phyloP scores from a whole-genome alignment of 257 asterid species.

The Scutellaria barbata region DNA sequence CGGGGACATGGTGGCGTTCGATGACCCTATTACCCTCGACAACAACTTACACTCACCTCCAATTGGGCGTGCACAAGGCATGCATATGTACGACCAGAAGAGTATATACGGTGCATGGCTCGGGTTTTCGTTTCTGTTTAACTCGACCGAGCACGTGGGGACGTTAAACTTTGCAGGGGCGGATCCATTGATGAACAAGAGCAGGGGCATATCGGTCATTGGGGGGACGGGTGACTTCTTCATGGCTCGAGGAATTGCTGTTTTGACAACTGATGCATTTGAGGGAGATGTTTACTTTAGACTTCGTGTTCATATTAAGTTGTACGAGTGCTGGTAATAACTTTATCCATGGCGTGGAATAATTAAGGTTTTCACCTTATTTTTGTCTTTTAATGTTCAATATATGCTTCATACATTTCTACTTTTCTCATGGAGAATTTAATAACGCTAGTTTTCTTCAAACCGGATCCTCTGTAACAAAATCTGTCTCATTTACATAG shows the following conservation, averaged over 20 bases:
- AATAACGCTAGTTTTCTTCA: too few relatives aligned
- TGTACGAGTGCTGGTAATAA: slow-evolving; percentile 84
- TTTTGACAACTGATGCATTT: slow-evolving; percentile 57
- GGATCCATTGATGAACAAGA: slow-evolving; percentile 67
- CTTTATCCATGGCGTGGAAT: too few relatives aligned
- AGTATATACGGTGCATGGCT: slow-evolving; percentile 56
- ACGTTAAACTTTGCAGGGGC: slow-evolving; percentile 66
- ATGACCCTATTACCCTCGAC: slow-evolving; percentile 77
- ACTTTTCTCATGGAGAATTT: too few relatives aligned
- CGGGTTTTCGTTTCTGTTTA: slow-evolving; percentile 63
- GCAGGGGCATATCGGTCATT: slow-evolving; percentile 73
- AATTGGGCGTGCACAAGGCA: slow-evolving; percentile 78
- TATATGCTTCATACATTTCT: too few relatives aligned
- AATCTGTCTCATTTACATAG: too few relatives aligned
- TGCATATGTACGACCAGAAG: slow-evolving; percentile 55
- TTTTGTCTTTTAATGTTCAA: too few relatives aligned
- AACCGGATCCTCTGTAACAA: too few relatives aligned
- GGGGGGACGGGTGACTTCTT: slow-evolving; percentile 91
- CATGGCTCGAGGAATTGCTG: slow-evolving; percentile 79
- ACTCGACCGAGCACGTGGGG: slow-evolving; percentile 58
- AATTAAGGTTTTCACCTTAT: too few relatives aligned
- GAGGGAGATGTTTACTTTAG: slow-evolving; percentile 75
- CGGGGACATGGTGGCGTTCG: slow-evolving; percentile 68
- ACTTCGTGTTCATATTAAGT: slow-evolving; percentile 59
- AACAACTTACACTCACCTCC: slow-evolving; percentile 69